phyloP scores from a whole-genome alignment of 805 yeast genomes.

The Saccharomycopsis malanga region DNA sequence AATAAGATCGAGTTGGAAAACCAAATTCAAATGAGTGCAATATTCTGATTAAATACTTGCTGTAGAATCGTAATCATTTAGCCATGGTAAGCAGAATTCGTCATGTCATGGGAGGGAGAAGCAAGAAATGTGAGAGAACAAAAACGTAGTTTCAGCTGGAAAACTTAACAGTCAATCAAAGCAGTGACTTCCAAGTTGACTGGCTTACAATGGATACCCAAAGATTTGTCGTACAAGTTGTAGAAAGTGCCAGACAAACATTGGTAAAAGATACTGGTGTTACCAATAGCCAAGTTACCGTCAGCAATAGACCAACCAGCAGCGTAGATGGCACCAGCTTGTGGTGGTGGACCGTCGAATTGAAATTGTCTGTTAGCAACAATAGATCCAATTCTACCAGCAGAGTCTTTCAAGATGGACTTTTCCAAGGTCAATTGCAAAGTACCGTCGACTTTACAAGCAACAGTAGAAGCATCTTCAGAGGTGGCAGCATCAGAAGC shows the following conservation, averaged over 20 bases:
- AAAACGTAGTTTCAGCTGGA: too few species aligned
- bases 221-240: constrained; percentile 63
- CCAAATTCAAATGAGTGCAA: too few species aligned
- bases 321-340: constrained; percentile 67
- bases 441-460: constrained; percentile 44
- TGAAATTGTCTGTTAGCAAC: constrained; percentile 82
- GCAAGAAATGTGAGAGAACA: too few species aligned
- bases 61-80: too few species aligned
- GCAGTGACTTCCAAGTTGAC: constrained; percentile 56
- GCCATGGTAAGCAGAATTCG: too few species aligned
- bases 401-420: constrained; percentile 47
- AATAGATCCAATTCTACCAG: constrained; percentile 69
- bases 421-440: constrained; percentile 48
- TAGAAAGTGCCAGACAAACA: constrained; percentile 72
- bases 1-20: too few species aligned
- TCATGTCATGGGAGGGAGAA: too few species aligned
- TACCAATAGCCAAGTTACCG: constrained; percentile 58
- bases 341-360: constrained; percentile 83
- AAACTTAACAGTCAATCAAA: constrained; percentile 44
- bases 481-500: constrained; percentile 24
- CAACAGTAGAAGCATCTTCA: constrained; percentile 25
- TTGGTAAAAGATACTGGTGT: constrained; percentile 56
- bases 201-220: constrained; percentile 56
- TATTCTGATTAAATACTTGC: too few species aligned
- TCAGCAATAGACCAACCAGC: constrained; percentile 59